phyloP scores from a whole-genome alignment of 768 basidiomycete genomes.

The Pisolithus marmoratus region DNA sequence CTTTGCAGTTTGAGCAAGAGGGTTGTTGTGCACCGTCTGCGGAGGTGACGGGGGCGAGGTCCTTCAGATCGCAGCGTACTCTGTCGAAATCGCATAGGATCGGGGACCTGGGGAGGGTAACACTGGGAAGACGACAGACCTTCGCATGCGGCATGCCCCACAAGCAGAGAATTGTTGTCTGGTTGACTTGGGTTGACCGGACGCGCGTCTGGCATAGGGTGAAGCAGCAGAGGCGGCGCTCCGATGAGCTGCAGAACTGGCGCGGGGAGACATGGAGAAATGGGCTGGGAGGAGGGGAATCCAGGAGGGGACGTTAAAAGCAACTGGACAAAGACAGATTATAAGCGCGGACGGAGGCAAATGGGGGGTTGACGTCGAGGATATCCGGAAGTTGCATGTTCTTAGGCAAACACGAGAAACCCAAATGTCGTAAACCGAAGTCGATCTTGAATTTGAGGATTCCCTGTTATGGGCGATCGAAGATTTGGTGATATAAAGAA shows the following conservation, averaged over 20 bases:
- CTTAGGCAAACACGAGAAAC: constrained; percentile 23
- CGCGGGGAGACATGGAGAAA: constrained; percentile 54
- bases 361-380: constrained; percentile 20
- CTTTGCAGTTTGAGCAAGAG: constrained; percentile 84
- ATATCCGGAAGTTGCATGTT: constrained; percentile 23
- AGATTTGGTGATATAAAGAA: neutral
- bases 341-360: constrained; percentile 20
- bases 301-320: constrained; percentile 11
- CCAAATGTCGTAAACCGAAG: constrained; percentile 34
- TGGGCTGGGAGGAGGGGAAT: constrained; percentile 22
- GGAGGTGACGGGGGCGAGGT: constrained; percentile 53
- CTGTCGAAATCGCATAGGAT: constrained; percentile 32
- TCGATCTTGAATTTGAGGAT: constrained; percentile 10
- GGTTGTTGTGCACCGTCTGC: constrained; percentile 35
- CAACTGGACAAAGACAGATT: constrained; percentile 8
- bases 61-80: constrained; percentile 92
- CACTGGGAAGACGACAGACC: constrained; percentile 37
- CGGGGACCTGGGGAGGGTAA: neutral
- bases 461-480: constrained; percentile 16
- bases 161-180: constrained; percentile 90
- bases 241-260: constrained; percentile 33
- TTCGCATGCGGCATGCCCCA: constrained; percentile 86
- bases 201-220: constrained; percentile 41
- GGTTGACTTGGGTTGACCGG: constrained; percentile 67
- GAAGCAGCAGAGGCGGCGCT: constrained; percentile 18